A percentile compares a stretch with the other conserved stretches of the same genome.
phyloP scores from a whole-genome alignment of 1,284 basidiomycete species.

The Nidula niveotomentosa region DNA sequence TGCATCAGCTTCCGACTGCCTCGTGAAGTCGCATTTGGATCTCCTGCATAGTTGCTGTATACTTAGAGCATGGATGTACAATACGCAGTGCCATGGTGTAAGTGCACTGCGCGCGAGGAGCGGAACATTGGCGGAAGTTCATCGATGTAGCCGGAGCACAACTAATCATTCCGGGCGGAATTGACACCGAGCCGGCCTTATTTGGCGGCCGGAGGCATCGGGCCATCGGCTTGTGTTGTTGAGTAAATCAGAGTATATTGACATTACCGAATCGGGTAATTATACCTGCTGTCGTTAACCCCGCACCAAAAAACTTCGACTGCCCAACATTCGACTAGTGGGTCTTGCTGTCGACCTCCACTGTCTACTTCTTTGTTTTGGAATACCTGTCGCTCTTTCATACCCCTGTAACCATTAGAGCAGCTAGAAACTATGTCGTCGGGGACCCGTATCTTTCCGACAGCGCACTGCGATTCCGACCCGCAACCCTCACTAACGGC shows the following conservation, averaged over 20 bases:
- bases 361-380: constrained; percentile 10
- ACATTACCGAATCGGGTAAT: too few species aligned
- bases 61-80: too few species aligned
- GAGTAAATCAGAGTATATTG: too few species aligned
- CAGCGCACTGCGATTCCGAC: constrained; percentile 52
- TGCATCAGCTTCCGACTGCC: constrained; percentile 93
- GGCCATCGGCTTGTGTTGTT: too few species aligned
- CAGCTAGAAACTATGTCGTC: constrained; percentile 19
- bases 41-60: too few species aligned
- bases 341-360: constrained; percentile 9
- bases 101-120: too few species aligned
- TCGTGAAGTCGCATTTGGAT: constrained; percentile 44
- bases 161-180: too few species aligned
- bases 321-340: constrained; percentile 8
- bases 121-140: too few species aligned
- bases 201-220: too few species aligned
- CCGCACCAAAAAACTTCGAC: constrained; percentile 27
- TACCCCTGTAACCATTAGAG: constrained; percentile 15
- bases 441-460: constrained; percentile 39
- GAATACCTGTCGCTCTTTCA: constrained; percentile 21
- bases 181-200: too few species aligned
- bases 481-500: constrained; percentile 37
- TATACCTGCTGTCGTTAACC: constrained; percentile 16
- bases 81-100: too few species aligned
- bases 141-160: too few species aligned